Percentiles rank a stretch among this genome's conserved stretches.
These are phyloP conservation scores for Ophiocordyceps australis DNA, from an alignment of 2,329 filamentous ascomycete genomes.

Conservation along the genomic window DNA sequence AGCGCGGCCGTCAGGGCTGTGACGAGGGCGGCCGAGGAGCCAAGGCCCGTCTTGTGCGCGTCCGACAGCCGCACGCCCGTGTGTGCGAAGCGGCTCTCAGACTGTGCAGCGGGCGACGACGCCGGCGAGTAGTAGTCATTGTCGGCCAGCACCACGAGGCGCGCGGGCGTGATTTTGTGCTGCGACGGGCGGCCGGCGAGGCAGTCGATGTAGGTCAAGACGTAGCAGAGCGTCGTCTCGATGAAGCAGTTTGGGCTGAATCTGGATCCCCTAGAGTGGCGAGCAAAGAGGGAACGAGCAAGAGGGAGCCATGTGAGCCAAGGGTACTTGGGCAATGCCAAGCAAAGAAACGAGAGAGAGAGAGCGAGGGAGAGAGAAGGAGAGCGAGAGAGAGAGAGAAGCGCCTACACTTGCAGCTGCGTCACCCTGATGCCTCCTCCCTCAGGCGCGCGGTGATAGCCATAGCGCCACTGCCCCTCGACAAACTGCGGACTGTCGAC, in stretches of 20 bases:
- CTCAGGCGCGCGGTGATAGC: slow-evolving; percentile 49
- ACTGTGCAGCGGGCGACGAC: slow-evolving; percentile 8
- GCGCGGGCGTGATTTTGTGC: slow-evolving; percentile 44
- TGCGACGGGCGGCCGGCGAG: slow-evolving; percentile 15
- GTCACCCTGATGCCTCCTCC: slow-evolving; percentile 68
- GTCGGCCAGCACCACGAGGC: slow-evolving; percentile 79
- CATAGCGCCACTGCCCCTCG: slow-evolving; percentile 76
- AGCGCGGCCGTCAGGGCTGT: slow-evolving; percentile 69
- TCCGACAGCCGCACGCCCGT: slow-evolving; percentile 59
- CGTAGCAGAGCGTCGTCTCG: slow-evolving; percentile 78
- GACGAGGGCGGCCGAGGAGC: slow-evolving; percentile 85
- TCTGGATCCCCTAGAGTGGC: slow-evolving; percentile 27
- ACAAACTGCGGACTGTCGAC: slow-evolving; percentile 86
- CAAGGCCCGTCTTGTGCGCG: slow-evolving; percentile 90
- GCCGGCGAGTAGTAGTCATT: slow-evolving; percentile 84
- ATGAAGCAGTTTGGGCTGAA: slow-evolving; percentile 64
- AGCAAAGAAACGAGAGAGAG: background rate
- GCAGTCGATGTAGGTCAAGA: slow-evolving; percentile 58
- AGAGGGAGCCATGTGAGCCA: no score
- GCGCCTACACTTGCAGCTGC: slow-evolving; percentile 55
- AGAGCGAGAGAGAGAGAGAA: background rate
- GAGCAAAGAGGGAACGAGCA: no score
- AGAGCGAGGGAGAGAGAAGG: background rate
- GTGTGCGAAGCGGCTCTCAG: slow-evolving; percentile 44
- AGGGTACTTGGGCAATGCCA: no score